phyloP scores from a whole-genome alignment of 2,329 filamentous ascomycete genomes.

The Fusarium drepaniforme region DNA sequence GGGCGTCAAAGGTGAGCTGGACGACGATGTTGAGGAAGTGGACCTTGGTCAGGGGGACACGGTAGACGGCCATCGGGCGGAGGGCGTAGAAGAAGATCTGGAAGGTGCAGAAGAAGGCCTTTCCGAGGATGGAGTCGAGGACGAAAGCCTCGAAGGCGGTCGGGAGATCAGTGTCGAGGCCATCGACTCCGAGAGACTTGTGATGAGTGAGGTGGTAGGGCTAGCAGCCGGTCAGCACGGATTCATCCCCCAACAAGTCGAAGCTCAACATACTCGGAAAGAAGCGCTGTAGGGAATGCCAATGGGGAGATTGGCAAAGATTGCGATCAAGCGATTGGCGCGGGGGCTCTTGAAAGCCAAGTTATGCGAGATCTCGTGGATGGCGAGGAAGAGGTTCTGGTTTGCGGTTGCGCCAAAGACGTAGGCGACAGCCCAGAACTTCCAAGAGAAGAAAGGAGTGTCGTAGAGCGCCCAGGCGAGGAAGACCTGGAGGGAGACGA shows the following conservation, averaged over 20 bases:
- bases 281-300: constrained; percentile 96
- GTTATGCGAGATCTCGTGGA: constrained; percentile 99
- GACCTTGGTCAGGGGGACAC: constrained; percentile 86
- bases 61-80: constrained; percentile 94
- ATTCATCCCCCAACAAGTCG: not conserved
- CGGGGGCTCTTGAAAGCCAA: constrained; percentile 86
- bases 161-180: constrained; percentile 94
- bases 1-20: constrained; percentile 83
- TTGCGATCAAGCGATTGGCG: constrained; percentile 87
- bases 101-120: constrained; percentile 99
- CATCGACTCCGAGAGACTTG: constrained; percentile 97
- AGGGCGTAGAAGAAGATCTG: constrained; percentile 99
- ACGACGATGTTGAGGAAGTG: constrained; percentile 84
- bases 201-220: constrained; percentile 99
- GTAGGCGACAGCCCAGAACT: constrained; percentile 90
- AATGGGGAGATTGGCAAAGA: constrained; percentile 96
- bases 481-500: constrained; percentile 84
- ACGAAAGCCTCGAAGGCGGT: constrained; percentile 92
- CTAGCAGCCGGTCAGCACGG: constrained; percentile 54
- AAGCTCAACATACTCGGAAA: constrained; percentile 76
- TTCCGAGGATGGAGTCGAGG: constrained; percentile 94
- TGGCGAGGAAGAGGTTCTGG: constrained; percentile 98
- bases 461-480: constrained; percentile 83
- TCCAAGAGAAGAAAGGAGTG: constrained; percentile 83
- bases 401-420: constrained; percentile 94